A percentile compares a stretch with the other conserved stretches of the same genome.
These are phyloP conservation scores for Pholiota adiposa DNA, from an alignment of 1,284 basidiomycete species.

Conservation along the genomic window DNA sequence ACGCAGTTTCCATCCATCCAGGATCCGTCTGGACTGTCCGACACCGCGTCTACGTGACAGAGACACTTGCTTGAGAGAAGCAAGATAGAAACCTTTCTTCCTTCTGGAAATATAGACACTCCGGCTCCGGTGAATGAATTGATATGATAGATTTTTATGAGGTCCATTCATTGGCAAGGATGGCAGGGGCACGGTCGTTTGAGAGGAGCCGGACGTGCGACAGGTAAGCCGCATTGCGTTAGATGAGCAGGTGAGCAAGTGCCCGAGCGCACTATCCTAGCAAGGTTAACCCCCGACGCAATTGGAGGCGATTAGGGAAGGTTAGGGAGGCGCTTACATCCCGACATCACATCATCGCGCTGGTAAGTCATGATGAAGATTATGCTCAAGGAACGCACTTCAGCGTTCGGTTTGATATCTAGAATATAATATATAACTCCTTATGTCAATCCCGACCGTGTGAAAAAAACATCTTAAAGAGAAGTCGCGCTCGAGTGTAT, in stretches of 20 bases:
- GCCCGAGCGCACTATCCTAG: conserved; percentile 2
- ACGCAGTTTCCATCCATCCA: background rate
- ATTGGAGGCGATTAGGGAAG: background rate
- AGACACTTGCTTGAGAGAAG: background rate
- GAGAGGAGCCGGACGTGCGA: background rate
- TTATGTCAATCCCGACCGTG: too few relatives aligned
- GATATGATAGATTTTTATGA: background rate
- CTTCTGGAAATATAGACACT: background rate
- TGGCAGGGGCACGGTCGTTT: background rate
- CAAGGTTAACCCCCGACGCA: background rate
- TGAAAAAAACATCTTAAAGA: background rate
- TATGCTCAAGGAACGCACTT: background rate
- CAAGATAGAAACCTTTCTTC: background rate
- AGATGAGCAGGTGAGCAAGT: conserved; percentile 3
- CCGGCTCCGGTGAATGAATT: conserved; percentile 2
- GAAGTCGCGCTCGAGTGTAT: background rate
- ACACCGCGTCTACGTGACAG: background rate
- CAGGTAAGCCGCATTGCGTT: background rate
- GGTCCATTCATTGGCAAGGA: background rate
- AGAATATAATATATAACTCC: too few relatives aligned
- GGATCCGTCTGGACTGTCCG: background rate
- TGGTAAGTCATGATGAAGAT: background rate
- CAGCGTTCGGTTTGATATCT: background rate
- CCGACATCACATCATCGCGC: background rate
- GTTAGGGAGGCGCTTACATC: background rate